phyloP scores from a whole-genome alignment of 2,329 filamentous ascomycete species.

The Neurospora sp. region DNA sequence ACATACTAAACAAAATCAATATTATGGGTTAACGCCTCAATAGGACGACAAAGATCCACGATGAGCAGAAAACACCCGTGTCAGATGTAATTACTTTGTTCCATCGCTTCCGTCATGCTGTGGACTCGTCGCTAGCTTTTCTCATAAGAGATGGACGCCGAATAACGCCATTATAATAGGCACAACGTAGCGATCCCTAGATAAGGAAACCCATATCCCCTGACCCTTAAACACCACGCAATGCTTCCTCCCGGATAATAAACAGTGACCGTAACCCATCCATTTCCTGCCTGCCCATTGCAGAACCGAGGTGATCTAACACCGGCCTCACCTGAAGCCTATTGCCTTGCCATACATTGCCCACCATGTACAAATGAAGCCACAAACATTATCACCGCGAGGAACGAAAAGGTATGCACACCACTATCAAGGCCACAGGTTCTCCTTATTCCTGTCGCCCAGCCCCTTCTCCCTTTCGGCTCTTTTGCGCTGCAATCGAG shows the following conservation, averaged over 20 bases:
- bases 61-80: not conserved
- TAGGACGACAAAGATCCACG: not conserved
- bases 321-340: not conserved
- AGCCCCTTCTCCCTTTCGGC: conserved; percentile 36
- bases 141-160: not conserved
- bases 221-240: conserved; percentile 6
- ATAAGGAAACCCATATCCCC: conserved; percentile 1
- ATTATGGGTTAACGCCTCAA: not conserved
- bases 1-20: not conserved
- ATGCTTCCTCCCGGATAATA: not conserved
- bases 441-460: conserved; percentile 39
- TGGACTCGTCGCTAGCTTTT: not conserved
- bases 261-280: not conserved
- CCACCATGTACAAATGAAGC: not conserved
- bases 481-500: conserved; percentile 42
- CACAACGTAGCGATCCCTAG: conserved; percentile 1
- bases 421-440: conserved; percentile 29
- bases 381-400: not conserved
- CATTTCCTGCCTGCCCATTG: not conserved
- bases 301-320: conserved; percentile 1
- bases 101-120: not conserved
- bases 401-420: not conserved
- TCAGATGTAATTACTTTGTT: not conserved
- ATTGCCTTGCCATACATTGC: not conserved
- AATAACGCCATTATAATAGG: not conserved